A percentile compares a stretch with the other conserved stretches of the same genome.
Evolutionary conservation across 1,139 yeast genomes (phyloP).

Genomic region (Candida sp.): DNA sequence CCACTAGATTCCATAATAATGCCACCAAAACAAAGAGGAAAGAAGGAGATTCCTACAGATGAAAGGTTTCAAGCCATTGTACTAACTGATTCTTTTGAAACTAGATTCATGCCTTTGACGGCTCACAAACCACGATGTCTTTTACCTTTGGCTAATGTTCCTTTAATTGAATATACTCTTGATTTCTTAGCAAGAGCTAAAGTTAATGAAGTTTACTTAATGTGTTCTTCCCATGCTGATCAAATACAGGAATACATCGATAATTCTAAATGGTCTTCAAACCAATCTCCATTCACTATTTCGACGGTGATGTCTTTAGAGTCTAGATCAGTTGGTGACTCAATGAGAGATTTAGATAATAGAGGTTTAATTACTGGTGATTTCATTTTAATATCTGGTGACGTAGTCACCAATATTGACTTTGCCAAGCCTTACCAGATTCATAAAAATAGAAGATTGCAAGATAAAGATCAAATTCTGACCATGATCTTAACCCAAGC

Average conservation of each 20-base stretch:
- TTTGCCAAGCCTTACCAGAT: slow-evolving; percentile 67
- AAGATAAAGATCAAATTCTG: slow-evolving; percentile 86
- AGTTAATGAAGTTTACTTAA: slow-evolving; percentile 83
- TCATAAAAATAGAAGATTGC: slow-evolving; percentile 66
- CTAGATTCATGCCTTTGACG: slow-evolving; percentile 90
- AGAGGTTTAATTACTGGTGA: slow-evolving; percentile 88
- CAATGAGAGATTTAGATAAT: slow-evolving; percentile 92
- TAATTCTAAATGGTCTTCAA: slow-evolving; percentile 72
- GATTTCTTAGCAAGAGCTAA: slow-evolving; percentile 92
- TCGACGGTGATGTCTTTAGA: slow-evolving; percentile 83
- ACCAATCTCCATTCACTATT: slow-evolving; percentile 76
- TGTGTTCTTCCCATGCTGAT: slow-evolving; percentile 90
- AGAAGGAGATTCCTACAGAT: slow-evolving; percentile 59
- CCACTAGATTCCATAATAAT: slow-evolving; percentile 1
- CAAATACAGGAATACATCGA: slow-evolving; percentile 81
- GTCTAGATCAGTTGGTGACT: slow-evolving; percentile 92
- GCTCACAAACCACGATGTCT: slow-evolving; percentile 83
- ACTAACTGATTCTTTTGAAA: slow-evolving; percentile 88
- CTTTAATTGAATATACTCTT: slow-evolving; percentile 89
- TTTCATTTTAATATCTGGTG: slow-evolving; percentile 87
- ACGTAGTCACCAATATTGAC: slow-evolving; percentile 88
- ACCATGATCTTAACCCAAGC: slow-evolving; percentile 93
- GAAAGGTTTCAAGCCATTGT: slow-evolving; percentile 91
- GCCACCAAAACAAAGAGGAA: slow-evolving; percentile 35
- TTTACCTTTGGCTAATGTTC: slow-evolving; percentile 88